A percentile compares a stretch with the other conserved stretches of the same genome.
phyloP scores from a whole-genome alignment of 169 alveolate genomes.

The Cryptosporidium sp. region DNA sequence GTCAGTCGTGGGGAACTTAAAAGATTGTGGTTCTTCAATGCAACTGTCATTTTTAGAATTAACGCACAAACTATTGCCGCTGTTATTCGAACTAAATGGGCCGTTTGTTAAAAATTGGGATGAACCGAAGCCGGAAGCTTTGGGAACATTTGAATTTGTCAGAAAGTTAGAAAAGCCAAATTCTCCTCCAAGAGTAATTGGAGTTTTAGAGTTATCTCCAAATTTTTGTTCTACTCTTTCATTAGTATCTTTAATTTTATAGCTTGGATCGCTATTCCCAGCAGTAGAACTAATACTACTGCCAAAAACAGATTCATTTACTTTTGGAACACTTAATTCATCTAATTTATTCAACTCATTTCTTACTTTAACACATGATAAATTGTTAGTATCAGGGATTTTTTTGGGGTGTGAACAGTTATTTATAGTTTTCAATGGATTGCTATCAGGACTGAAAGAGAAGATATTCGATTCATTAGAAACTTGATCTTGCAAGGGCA shows the following conservation, averaged over 20 bases:
- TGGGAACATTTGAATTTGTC: slow-evolving; percentile 15
- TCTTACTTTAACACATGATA: not conserved
- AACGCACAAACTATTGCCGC: not conserved
- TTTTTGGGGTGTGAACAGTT: not conserved
- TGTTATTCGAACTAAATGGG: slow-evolving; percentile 48
- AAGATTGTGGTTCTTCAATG: not conserved
- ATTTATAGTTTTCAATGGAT: slow-evolving; percentile 15
- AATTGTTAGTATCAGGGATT: not conserved
- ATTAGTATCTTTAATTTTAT: not conserved
- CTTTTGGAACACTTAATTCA: not conserved
- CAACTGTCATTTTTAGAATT: not conserved
- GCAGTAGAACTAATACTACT: not conserved
- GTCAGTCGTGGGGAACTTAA: not conserved
- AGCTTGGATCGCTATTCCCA: not conserved
- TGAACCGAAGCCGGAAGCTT: slow-evolving; percentile 54
- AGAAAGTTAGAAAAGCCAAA: slow-evolving; percentile 1
- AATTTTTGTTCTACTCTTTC: not conserved
- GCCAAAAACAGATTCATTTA: not conserved
- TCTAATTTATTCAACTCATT: not conserved
- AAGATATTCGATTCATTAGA: slow-evolving; percentile 17
- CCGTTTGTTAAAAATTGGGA: slow-evolving; percentile 43
- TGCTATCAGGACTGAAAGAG: slow-evolving; percentile 12
- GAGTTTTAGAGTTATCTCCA: not conserved
- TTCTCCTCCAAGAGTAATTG: not conserved
- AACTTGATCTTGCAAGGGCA: not conserved